Conservation (phyloP, 805 yeast species). For the Cyberlindnera saturnus region DNA sequence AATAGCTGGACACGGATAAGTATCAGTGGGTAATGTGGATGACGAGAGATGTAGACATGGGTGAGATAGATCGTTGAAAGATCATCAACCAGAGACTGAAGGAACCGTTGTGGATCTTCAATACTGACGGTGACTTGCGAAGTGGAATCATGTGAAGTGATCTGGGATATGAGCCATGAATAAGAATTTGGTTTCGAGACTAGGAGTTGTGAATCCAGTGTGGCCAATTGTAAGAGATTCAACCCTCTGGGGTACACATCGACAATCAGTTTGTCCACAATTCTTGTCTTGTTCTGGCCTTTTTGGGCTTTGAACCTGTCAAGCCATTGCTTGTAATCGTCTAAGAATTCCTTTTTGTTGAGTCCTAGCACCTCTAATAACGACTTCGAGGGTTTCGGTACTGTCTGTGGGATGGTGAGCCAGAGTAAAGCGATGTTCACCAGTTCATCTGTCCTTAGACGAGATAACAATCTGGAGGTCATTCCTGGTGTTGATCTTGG, state of each 20-base stretch:
- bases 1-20: conserved; percentile 64
- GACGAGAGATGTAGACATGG: conserved; percentile 63
- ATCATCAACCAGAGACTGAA: conserved; percentile 40
- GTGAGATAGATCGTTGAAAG: conserved; percentile 48
- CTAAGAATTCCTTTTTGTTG: conserved; percentile 4
- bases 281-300: conserved; percentile 8
- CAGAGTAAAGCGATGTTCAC: conserved; percentile 19
- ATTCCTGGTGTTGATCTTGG: conserved; percentile 13
- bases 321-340: conserved; percentile 7
- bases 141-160: conserved; percentile 24
- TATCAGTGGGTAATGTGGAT: conserved; percentile 55
- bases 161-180: conserved; percentile 27
- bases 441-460: conserved; percentile 17
- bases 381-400: conserved; percentile 12
- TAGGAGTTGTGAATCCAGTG: conserved; percentile 59
- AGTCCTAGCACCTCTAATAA: conserved; percentile 6
- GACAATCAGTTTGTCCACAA: conserved; percentile 20
- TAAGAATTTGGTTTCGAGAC: conserved; percentile 47
- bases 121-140: conserved; percentile 17
- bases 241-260: conserved; percentile 48
- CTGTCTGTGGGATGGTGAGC: conserved; percentile 17
- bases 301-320: conserved; percentile 2
- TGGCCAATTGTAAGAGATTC: conserved; percentile 62
- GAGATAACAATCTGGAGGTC: conserved; percentile 10
- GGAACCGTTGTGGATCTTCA: conserved; percentile 45